Base-by-base conservation (phyloP, 352 stramenopile species). In the Phytophthora megakarya region DNA sequence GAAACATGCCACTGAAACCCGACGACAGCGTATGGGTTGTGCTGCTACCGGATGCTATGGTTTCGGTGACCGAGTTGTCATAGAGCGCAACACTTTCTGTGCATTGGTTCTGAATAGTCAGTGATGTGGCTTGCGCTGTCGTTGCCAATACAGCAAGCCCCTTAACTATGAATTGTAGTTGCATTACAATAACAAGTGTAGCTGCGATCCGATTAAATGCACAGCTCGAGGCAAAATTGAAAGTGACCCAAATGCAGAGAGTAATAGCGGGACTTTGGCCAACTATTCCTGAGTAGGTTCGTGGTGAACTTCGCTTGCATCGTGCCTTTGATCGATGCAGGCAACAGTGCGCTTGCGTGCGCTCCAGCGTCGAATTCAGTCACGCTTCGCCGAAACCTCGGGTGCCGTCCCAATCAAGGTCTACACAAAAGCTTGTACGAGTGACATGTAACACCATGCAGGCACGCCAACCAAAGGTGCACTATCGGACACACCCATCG, bases 1-100 rank as follows among this genome's bases (percentile, higher is more conserved):
- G 78, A 49, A 88, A 81, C 76, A 88, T 88, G 61, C 67, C 75
- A 44, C 57, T 72, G 43, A 73, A 88, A 25, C 75, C 76, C 22
- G 45, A 54, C 2, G 65, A 18, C 9, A 87, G 67, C 32, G 73
- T 70, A 15, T 67, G 58, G 18, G 54, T 59, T 5, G 71, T 81
- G 22, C 62, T 81, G 44, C 48, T 61, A 38, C 75, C 77, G 3
- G 69, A 40, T 0, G 71, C 76, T 38, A 89, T 51, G 26, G 49
- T 71, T 47, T 82, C 68, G 12, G 75, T 78, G 35, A 54, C 64
- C 22, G 35, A 69, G 62, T 87, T 89, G 67, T 89, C 78, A 57
- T 86, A 87, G 23, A 89, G 50, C 21, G 52, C 58, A 61, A 89
- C 73, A 22, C 53, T 58, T 38, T 78, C 62, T 23, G 30, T 49